These are phyloP conservation scores for Auriscalpium vulgare DNA, from an alignment of 768 basidiomycete species.

Conservation along the genomic window DNA sequence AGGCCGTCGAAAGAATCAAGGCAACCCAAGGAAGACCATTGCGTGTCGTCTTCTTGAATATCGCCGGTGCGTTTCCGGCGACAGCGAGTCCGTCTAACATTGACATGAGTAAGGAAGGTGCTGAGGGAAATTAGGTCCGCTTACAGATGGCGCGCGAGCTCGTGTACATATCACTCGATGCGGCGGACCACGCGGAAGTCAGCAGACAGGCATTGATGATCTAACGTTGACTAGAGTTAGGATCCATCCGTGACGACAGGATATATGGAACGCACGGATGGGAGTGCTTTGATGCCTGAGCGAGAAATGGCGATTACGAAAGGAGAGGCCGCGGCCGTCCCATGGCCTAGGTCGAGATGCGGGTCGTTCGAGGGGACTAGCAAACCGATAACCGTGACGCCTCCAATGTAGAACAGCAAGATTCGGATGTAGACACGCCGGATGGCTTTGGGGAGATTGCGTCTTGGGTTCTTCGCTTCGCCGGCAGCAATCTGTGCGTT, in stretches of 20 bases:
- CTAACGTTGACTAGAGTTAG: slow-evolving; percentile 1
- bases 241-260: background rate
- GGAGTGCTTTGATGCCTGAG: slow-evolving; percentile 58
- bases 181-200: slow-evolving; percentile 83
- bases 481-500: slow-evolving; percentile 65
- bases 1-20: slow-evolving; percentile 56
- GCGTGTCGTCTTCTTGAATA: slow-evolving; percentile 64
- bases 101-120: slow-evolving; percentile 1
- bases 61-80: slow-evolving; percentile 70
- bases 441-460: slow-evolving; percentile 34
- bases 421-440: slow-evolving; percentile 56
- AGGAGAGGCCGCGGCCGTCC: slow-evolving; percentile 69
- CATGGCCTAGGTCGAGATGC: slow-evolving; percentile 41
- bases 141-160: slow-evolving; percentile 78
- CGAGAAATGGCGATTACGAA: slow-evolving; percentile 86
- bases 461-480: slow-evolving; percentile 83
- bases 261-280: slow-evolving; percentile 28
- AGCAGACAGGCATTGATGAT: slow-evolving; percentile 24
- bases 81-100: slow-evolving; percentile 69
- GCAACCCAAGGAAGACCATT: slow-evolving; percentile 72
- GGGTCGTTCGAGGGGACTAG: slow-evolving; percentile 68
- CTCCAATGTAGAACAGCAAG: slow-evolving; percentile 59
- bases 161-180: slow-evolving; percentile 85
- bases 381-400: slow-evolving; percentile 73
- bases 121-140: slow-evolving; percentile 19